Base-by-base conservation (phyloP, 177 flowering plant species). In the Vitis hybrid region DNA sequence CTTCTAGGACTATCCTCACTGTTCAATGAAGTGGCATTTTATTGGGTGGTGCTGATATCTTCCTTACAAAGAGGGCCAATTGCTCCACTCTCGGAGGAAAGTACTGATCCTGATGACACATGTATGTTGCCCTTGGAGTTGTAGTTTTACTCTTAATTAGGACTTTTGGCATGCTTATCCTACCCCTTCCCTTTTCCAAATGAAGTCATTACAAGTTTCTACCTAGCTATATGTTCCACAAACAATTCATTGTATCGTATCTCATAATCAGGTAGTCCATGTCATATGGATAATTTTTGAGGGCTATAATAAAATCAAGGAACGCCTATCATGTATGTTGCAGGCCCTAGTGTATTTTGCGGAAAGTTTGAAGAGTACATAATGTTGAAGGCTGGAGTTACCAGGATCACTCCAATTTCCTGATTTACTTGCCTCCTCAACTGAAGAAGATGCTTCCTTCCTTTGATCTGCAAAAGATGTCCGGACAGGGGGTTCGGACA, bases 1-100 rank as follows among this genome's bases (percentile, higher is more conserved):
- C 44, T 50, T 85, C 94, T 95, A 13, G 98, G 97, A 31, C 63
- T 93, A 31, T 79, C 97, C 22, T 90, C 99, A 0, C 72, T 90
- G 67, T 81, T 95, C 60, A 89, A 76, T 66, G 98, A 95, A 31
- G 98, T 95, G 11, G 95, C 99, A 17, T 95, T 93, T 78, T 95
- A 95, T 71, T 95, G 98, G 97, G 95, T 92, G 5, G 94, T 69
- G 63, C 77, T 95, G 72, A 90, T 95, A 80, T 94, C 92, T 83
- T 90, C 93, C 83, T 75, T 95, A 75, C 99, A 95, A 70, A 88
- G 98, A 79, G 97, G 98, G 13, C 99, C 99, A 3, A 90, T 92
- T 72, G 89, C 97, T 73, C 99, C 99, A 3, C 83, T 92, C 2
- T 83, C 92, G 0, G 95, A 95, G 78, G 99, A 93, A 80, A 82